Evolutionary conservation across 306 rosid species (phyloP), one percentile per base, ranked within the genome.

Genomic region (Corylus heterophylla): DNA sequence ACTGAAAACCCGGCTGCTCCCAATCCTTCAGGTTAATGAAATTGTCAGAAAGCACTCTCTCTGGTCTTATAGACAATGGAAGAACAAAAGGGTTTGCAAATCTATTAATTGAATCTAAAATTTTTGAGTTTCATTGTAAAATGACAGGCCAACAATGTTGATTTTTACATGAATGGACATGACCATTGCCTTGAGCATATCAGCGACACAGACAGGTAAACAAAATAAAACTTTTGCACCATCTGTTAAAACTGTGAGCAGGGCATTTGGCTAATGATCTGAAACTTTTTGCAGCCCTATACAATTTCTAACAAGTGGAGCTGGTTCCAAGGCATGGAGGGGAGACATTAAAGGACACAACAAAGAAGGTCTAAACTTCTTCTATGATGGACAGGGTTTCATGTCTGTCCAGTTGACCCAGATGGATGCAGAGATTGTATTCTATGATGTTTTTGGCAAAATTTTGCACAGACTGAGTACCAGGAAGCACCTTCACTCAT

Each of bases 321-420:
- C 86, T 52, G 91, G 91, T 11, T 88, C 91, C 42, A 88, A 88
- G 85, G 91, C 91, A 5, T 88, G 91, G 91, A 88, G 86, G 68
- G 88, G 91, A 77, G 88, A 88, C 75, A 13, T 75, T 11, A 54
- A 74, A 37, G 29, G 6, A 27, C 51, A 1, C 6, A 74, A 81
- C n/a, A 17, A 29, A 64, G 78, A 12, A 74, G 89, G 47, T 25
- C 31, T 88, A 75, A 79, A 86, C 5, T 88, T 88, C 85, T 88
- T 83, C 83, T 86, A 88, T 71, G 89, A 86, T 77, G 91, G 91
- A 79, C 91, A 88, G 76, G 91, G 89, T 72, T 88, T 88, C 86
- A 86, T 88, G 89, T 88, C 89, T 8, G 89, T 81, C 51, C 59
- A 83, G 73, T 74, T 88, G 81, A 74, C 86, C 54, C 73, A 54